Base-by-base conservation (phyloP, 345 rosid species). In the Eucalyptus victrix region DNA sequence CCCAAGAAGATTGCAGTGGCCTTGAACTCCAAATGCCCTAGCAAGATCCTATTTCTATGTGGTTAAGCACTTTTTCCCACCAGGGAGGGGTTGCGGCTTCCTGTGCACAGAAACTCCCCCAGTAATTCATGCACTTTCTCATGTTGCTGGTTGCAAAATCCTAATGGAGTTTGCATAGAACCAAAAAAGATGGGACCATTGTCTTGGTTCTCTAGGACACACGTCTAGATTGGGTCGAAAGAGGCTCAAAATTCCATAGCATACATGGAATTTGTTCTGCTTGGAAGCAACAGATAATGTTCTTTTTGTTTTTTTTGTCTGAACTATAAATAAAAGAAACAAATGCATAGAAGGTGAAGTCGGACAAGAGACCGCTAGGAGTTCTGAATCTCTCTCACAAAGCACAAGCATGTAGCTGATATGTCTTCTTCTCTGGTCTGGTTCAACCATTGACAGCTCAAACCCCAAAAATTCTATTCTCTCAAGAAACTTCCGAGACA, bases 211-310 rank as follows among this genome's bases (percentile, higher is more conserved):
- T 93, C 89, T 51, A 89, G 91, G 96, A 94, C 96, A 95, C 42
- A 37, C 87, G 92, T 94, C 95, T 93, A 91, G 95, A 93, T 93
- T 91, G 94, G 89, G 95, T 94, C 95, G 94, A 95, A 95, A 94
- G 93, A 88, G 90, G 54, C 93, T 88, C 92, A 50, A 90, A 90
- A 88, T 89, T 89, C 91, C 91, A 86, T 83, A 89, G 53, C 69
- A n/a, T 49, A 91, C 80, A 21, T 85, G 89, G 92, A 90, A 88
- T 86, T 91, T 91, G 94, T 90, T 50, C 87, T 53, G 65, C 92
- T 49, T 50, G n/a, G 24, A 76, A 76, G 85, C 85, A 76, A 76
- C 85, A 76, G 85, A 76, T 40, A 76, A 76, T 51, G n/a, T 49
- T 44, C 8, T 17, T 44, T 26, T 80, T 62, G 12, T 40, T 51